Evolutionary conservation across 2,329 filamentous ascomycete species (phyloP).

Genomic region (Corniculantispora saksenae): DNA sequence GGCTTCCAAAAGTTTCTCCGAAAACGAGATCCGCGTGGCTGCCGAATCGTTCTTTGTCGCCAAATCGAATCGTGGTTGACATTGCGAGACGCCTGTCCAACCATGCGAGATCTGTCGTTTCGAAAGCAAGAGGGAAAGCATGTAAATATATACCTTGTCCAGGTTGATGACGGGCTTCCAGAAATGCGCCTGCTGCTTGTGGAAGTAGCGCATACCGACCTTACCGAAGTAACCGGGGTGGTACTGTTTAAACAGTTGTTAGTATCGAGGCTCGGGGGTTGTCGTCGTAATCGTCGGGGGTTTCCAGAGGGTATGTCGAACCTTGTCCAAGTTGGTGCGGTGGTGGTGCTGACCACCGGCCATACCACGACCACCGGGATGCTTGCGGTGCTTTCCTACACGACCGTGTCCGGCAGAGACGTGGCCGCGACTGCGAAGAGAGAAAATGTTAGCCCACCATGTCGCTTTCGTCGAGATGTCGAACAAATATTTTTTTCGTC

Average conservation of each 20-base stretch:
- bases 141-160: constrained; percentile 73
- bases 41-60: not conserved
- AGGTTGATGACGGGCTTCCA: constrained; percentile 99
- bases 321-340: constrained; percentile 66
- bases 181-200: constrained; percentile 92
- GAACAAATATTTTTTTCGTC: not conserved
- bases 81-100: not conserved
- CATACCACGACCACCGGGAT: constrained; percentile 78
- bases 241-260: constrained; percentile 59
- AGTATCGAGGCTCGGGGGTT: constrained; percentile 26
- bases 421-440: constrained; percentile 77
- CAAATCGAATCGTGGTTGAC: not conserved
- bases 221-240: constrained; percentile 99
- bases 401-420: constrained; percentile 98
- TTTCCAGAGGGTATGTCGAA: constrained; percentile 54
- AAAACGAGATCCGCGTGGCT: not conserved
- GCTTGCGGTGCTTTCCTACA: constrained; percentile 98
- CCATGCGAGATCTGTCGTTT: constrained; percentile 9
- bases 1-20: not conserved
- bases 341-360: constrained; percentile 98
- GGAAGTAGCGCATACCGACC: constrained; percentile 94
- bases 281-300: not conserved
- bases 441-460: constrained; percentile 32
- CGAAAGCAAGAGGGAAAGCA: constrained; percentile 22
- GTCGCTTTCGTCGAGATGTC: constrained; percentile 15